These are phyloP conservation scores for Colletotrichum sp. DNA, from an alignment of 2,329 filamentous ascomycete genomes.

Conservation along the genomic window DNA sequence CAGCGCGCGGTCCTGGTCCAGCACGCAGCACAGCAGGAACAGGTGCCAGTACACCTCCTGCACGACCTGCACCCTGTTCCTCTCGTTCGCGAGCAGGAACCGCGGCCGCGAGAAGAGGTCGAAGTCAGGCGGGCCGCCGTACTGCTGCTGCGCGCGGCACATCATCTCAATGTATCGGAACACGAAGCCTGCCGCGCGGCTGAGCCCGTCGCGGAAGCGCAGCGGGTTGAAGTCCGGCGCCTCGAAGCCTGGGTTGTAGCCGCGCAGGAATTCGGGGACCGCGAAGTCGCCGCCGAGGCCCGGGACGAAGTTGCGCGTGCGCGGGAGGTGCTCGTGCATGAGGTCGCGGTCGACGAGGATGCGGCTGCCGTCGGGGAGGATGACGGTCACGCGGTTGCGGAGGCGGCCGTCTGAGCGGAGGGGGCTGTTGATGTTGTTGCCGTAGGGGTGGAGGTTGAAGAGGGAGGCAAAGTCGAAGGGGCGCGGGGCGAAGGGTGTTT, in stretches of 20 bases:
- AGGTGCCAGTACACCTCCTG: conserved; percentile 16
- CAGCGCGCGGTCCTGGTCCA: conserved; percentile 29
- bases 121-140: background rate
- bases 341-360: conserved; percentile 6
- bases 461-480: background rate
- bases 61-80: background rate
- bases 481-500: background rate
- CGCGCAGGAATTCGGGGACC: conserved; percentile 10
- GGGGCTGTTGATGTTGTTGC: background rate
- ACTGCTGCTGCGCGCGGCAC: background rate
- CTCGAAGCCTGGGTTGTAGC: background rate
- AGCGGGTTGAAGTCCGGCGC: background rate
- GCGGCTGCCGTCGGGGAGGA: conserved; percentile 1
- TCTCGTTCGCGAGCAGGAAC: conserved; percentile 6
- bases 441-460: background rate
- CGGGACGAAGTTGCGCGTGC: background rate
- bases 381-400: conserved; percentile 11
- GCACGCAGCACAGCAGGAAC: conserved; percentile 29
- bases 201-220: background rate
- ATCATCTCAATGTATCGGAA: conserved; percentile 14
- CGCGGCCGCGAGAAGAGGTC: conserved; percentile 8
- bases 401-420: background rate
- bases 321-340: conserved; percentile 13
- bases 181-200: background rate
- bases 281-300: background rate